Conservation (phyloP, 192 early-diverging fungal genomes). For the Podila horticola region DNA sequence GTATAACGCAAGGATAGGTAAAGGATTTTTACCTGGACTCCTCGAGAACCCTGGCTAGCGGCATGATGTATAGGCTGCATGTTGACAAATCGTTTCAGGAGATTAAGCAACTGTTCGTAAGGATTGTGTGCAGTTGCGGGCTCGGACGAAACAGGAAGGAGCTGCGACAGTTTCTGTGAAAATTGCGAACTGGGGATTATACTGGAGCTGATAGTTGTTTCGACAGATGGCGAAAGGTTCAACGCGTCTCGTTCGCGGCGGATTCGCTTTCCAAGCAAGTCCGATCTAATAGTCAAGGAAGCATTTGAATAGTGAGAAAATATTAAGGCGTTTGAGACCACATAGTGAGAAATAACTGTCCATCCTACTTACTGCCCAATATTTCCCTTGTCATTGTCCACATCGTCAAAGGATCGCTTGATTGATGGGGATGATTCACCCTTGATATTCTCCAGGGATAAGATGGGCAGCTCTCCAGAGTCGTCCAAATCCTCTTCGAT, state of each 20-base stretch:
- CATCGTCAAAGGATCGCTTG: conserved; percentile 2
- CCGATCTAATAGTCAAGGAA: not conserved
- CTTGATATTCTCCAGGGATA: not conserved
- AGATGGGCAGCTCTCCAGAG: not conserved
- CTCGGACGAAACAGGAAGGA: not conserved
- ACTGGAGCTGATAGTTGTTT: conserved; percentile 28
- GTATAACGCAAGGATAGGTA: not conserved
- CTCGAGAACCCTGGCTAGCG: conserved; percentile 31
- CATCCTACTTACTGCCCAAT: not conserved
- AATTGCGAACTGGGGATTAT: conserved; percentile 25
- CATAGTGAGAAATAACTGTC: not conserved
- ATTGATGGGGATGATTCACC: not conserved
- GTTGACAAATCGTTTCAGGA: conserved; percentile 13
- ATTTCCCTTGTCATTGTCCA: conserved; percentile 3
- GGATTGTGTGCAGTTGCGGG: not conserved
- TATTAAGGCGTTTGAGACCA: not conserved
- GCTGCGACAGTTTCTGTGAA: conserved; percentile 11
- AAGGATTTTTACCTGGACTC: conserved; percentile 14
- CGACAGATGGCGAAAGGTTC: conserved; percentile 8
- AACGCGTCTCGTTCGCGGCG: not conserved
- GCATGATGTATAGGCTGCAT: conserved; percentile 6
- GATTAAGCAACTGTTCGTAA: not conserved
- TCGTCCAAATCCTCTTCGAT: not conserved
- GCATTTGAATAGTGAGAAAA: not conserved
- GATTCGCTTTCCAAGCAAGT: conserved; percentile 7